Percentiles rank a stretch among this genome's conserved stretches.
Evolutionary conservation across 1,284 basidiomycete genomes (phyloP).

Genomic region (Ceratobasidium theobromae): DNA sequence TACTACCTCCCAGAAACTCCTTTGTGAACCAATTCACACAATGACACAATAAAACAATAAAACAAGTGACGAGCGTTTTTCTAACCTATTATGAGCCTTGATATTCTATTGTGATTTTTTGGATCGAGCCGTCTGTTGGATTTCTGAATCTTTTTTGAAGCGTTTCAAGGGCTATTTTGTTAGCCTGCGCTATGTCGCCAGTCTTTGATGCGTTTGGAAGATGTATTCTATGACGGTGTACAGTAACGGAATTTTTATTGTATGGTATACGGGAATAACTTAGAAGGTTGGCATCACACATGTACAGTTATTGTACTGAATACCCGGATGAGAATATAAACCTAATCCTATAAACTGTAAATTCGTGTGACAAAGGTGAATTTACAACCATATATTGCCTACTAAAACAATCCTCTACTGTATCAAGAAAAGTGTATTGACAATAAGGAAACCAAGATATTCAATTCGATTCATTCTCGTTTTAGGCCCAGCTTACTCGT

Average conservation of each 20-base stretch:
- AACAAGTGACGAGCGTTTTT: too few species aligned
- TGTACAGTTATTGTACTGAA: too few species aligned
- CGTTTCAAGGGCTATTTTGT: neutral
- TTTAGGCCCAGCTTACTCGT: neutral
- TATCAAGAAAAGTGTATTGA: neutral
- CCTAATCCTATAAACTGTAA: too few species aligned
- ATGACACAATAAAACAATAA: too few species aligned
- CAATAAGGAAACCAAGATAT: neutral
- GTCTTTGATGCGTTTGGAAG: conserved; percentile 11
- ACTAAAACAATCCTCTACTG: too few species aligned
- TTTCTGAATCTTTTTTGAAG: neutral
- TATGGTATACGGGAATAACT: neutral
- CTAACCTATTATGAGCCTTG: too few species aligned
- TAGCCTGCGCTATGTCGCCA: neutral
- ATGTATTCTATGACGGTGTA: conserved; percentile 12
- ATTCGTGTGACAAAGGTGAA: too few species aligned
- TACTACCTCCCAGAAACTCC: neutral
- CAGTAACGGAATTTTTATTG: conserved; percentile 16
- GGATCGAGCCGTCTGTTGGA: neutral
- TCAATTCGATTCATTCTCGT: neutral
- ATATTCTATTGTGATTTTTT: too few species aligned
- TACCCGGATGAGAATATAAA: too few species aligned
- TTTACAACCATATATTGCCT: too few species aligned
- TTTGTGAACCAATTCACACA: neutral
- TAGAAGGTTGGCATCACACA: too few species aligned